A percentile compares a stretch with the other conserved stretches of the same genome.
Evolutionary conservation across 257 asterid species (phyloP).

Genomic region (Solanum tarijense): DNA sequence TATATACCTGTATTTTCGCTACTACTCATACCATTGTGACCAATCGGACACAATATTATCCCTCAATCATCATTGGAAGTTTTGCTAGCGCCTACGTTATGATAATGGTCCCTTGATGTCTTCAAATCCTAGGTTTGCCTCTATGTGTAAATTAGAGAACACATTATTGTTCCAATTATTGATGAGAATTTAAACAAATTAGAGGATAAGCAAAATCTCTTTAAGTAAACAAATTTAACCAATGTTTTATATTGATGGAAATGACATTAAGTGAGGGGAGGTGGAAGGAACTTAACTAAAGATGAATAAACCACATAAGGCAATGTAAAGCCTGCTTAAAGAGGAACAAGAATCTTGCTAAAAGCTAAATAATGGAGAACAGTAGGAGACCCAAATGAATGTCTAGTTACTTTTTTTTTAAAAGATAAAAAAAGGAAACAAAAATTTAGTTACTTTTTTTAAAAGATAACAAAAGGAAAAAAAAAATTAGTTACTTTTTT

Average conservation of each 20-base stretch:
- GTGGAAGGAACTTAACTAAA: slow-evolving; percentile 12
- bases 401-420: slow-evolving; percentile 42
- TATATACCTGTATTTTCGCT: neutral
- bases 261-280: neutral
- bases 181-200: neutral
- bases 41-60: no score
- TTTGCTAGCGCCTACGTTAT: neutral
- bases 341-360: slow-evolving; percentile 72
- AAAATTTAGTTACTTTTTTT: neutral
- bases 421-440: slow-evolving; percentile 42
- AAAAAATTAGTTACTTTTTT: neutral
- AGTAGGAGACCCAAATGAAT: slow-evolving; percentile 53
- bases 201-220: neutral
- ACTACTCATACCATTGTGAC: neutral
- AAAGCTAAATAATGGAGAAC: slow-evolving; percentile 77
- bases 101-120: neutral
- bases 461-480: neutral
- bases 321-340: slow-evolving; percentile 53
- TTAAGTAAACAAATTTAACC: neutral
- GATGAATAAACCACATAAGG: slow-evolving; percentile 31
- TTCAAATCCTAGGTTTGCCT: no score
- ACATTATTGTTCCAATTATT: neutral
- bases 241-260: neutral
- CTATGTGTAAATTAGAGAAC: neutral
- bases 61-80: no score